phyloP scores from a whole-genome alignment of 1,284 basidiomycete genomes.

The Kalmanozyma brasiliensis region DNA sequence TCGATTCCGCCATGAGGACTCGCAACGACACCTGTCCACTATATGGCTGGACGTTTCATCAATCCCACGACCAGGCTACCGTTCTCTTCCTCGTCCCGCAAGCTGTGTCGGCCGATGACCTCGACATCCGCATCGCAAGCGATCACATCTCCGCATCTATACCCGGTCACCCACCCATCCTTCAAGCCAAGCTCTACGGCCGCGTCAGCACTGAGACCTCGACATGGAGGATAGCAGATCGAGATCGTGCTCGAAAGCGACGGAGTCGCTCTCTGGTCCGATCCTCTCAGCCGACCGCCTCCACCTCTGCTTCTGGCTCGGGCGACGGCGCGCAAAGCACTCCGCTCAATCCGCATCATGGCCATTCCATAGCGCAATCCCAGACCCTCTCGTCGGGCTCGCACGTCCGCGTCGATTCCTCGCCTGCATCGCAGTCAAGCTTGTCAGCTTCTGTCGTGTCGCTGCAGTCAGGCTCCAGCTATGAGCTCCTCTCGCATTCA shows the following conservation, averaged over 20 bases:
- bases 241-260: slow-evolving; percentile 37
- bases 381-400: slow-evolving; percentile 17
- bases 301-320: slow-evolving; percentile 25
- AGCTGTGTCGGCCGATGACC: slow-evolving; percentile 27
- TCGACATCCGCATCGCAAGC: slow-evolving; percentile 48
- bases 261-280: slow-evolving; percentile 31
- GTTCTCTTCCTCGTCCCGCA: slow-evolving; percentile 56
- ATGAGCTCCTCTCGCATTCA: slow-evolving; percentile 37
- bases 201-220: slow-evolving; percentile 52
- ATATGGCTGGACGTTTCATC: slow-evolving; percentile 57
- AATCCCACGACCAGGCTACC: slow-evolving; percentile 60
- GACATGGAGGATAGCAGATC: slow-evolving; percentile 54
- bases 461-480: slow-evolving; percentile 43
- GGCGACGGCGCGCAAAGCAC: slow-evolving; percentile 2
- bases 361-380: slow-evolving; percentile 5
- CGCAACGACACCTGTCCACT: slow-evolving; percentile 18
- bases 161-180: slow-evolving; percentile 41
- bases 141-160: slow-evolving; percentile 51
- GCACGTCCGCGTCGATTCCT: slow-evolving; percentile 22
- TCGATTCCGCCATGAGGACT: slow-evolving; percentile 16
- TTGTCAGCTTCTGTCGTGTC: slow-evolving; percentile 36
- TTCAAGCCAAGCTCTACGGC: slow-evolving; percentile 55
- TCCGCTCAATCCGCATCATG: background rate
- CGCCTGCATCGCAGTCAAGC: slow-evolving; percentile 35
- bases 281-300: slow-evolving; percentile 13